Conservation (phyloP, 1,139 yeast genomes). For the Debaryomyces udenii region DNA sequence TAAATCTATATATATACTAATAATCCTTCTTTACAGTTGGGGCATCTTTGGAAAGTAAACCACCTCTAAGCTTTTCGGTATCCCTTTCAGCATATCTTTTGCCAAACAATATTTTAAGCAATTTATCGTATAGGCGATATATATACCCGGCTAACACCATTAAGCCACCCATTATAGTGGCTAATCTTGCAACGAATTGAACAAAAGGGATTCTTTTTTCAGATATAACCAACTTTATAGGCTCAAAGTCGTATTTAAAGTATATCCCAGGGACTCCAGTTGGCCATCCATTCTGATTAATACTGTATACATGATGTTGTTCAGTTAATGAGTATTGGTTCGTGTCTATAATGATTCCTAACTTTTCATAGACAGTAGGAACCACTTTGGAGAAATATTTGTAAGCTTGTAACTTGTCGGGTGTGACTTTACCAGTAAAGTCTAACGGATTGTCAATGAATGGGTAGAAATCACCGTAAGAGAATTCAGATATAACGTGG, state of each 20-base stretch:
- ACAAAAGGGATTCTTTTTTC: slow-evolving; percentile 77
- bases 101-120: slow-evolving; percentile 50
- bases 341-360: slow-evolving; percentile 76
- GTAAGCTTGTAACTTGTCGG: slow-evolving; percentile 47
- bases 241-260: slow-evolving; percentile 86
- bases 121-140: slow-evolving; percentile 52
- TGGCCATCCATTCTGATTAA: slow-evolving; percentile 27
- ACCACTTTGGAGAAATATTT: slow-evolving; percentile 78
- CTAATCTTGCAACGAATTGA: slow-evolving; percentile 75
- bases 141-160: slow-evolving; percentile 54
- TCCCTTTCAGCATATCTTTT: slow-evolving; percentile 55
- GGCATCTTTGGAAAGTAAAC: slow-evolving; percentile 27
- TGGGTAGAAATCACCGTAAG: slow-evolving; percentile 91
- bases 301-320: slow-evolving; percentile 32
- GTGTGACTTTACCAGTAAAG: slow-evolving; percentile 60
- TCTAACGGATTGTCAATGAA: slow-evolving; percentile 86
- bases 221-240: slow-evolving; percentile 67
- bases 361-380: slow-evolving; percentile 74
- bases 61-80: slow-evolving; percentile 53
- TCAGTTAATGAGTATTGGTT: slow-evolving; percentile 85
- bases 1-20: slow-evolving; percentile 1
- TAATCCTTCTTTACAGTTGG: slow-evolving; percentile 1
- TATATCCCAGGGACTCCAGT: slow-evolving; percentile 73
- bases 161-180: slow-evolving; percentile 79
- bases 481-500: slow-evolving; percentile 82